Conservation (phyloP, 2,329 filamentous ascomycete species). For the Aureobasidium sp. region DNA sequence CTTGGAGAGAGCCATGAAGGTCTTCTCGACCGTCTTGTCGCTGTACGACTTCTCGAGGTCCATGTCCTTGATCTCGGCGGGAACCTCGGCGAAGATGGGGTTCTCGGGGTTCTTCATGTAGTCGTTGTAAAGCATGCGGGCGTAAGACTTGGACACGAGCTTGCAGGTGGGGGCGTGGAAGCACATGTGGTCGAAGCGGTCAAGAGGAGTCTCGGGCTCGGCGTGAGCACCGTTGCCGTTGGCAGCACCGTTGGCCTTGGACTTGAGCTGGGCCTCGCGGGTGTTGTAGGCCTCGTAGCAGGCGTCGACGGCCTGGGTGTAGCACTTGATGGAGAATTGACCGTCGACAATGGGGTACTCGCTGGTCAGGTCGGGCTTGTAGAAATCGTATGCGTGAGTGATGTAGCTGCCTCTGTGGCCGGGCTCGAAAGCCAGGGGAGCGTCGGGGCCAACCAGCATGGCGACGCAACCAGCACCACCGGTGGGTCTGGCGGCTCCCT, state of each 20-base stretch:
- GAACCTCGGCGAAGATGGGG: slow-evolving; percentile 41
- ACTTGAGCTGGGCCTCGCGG: slow-evolving; percentile 39
- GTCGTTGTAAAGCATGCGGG: slow-evolving; percentile 45
- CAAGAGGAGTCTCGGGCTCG: slow-evolving; percentile 37
- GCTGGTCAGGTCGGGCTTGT: slow-evolving; percentile 46
- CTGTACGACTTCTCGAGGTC: slow-evolving; percentile 39
- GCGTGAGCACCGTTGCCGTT: slow-evolving; percentile 34
- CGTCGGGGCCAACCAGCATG: slow-evolving; percentile 44
- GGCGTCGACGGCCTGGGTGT: slow-evolving; percentile 43
- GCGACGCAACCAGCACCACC: slow-evolving; percentile 46
- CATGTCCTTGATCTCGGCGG: slow-evolving; percentile 38
- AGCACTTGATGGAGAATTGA: slow-evolving; percentile 45
- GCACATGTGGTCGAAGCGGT: slow-evolving; percentile 47
- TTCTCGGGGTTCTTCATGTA: slow-evolving; percentile 39
- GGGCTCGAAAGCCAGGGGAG: slow-evolving; percentile 41
- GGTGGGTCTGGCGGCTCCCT: slow-evolving; percentile 44
- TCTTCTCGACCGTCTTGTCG: slow-evolving; percentile 46
- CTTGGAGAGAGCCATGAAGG: slow-evolving; percentile 43
- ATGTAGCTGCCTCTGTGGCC: slow-evolving; percentile 43
- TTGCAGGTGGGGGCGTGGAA: slow-evolving; percentile 48
- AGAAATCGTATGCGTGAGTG: slow-evolving; percentile 46
- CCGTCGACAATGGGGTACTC: slow-evolving; percentile 46
- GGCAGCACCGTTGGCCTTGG: slow-evolving; percentile 31
- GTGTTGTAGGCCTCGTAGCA: slow-evolving; percentile 47
- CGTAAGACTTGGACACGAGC: slow-evolving; percentile 46